Percentiles rank a stretch among this genome's conserved stretches.
Conservation (phyloP, 2,329 filamentous ascomycete species). For the Penicillium corylophilum region DNA sequence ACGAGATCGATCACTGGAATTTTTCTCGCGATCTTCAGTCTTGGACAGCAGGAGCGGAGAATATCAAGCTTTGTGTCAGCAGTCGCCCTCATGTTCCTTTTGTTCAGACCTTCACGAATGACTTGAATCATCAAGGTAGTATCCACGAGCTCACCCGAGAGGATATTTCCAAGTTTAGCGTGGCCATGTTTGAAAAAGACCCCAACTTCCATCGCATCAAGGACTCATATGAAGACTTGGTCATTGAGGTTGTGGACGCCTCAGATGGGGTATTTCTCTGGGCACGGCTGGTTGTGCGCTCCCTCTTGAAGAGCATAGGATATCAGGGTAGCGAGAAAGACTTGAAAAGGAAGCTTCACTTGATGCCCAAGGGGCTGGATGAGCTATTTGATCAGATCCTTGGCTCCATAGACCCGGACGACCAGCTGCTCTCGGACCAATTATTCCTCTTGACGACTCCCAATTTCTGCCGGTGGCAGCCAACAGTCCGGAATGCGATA, state of each 20-base stretch:
- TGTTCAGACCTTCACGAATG: slow-evolving; percentile 2
- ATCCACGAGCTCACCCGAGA: slow-evolving; percentile 7
- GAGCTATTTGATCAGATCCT: slow-evolving; percentile 22
- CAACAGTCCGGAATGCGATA: neutral
- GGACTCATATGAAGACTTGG: slow-evolving; percentile 1
- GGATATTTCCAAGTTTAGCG: slow-evolving; percentile 5
- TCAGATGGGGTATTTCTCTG: slow-evolving; percentile 28
- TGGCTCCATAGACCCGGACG: slow-evolving; percentile 7
- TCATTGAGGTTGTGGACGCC: neutral
- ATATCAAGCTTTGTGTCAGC: slow-evolving; percentile 11
- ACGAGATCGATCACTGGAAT: slow-evolving; percentile 9
- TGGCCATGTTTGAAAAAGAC: slow-evolving; percentile 7
- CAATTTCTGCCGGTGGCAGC: neutral
- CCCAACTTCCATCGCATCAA: slow-evolving; percentile 4
- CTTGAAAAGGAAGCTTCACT: slow-evolving; percentile 14
- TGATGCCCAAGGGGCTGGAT: slow-evolving; percentile 18
- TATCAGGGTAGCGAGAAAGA: slow-evolving; percentile 8
- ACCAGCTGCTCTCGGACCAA: slow-evolving; percentile 8
- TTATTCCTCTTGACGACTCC: slow-evolving; percentile 3
- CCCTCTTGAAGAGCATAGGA: slow-evolving; percentile 17
- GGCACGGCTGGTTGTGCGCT: slow-evolving; percentile 22
- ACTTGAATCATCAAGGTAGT: slow-evolving; percentile 1
- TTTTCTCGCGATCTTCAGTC: slow-evolving; percentile 4
- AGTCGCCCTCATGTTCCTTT: slow-evolving; percentile 10
- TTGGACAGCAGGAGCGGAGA: neutral